Evolutionary conservation across 2,329 filamentous ascomycete species (phyloP), one percentile per base, ranked within the genome.

Genomic region (Lecanicillium sp.): DNA sequence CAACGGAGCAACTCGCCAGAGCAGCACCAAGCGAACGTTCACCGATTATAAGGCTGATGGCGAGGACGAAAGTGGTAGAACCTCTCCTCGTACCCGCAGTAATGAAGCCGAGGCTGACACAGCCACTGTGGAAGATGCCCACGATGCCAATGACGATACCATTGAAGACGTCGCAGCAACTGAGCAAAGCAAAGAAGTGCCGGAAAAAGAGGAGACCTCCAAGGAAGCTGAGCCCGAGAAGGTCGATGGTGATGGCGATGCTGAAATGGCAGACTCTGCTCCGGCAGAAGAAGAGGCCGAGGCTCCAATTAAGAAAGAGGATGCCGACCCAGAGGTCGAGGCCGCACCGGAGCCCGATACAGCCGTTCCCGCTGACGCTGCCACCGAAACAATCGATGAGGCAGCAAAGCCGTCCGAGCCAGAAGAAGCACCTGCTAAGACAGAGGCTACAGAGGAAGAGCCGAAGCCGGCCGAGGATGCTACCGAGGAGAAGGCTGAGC

Each of bases 1-100:
- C 28, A 86, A 92, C 48, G 90, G 88, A 13, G 73, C 88, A 29
- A 80, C 75, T 37, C 60, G 59, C 25, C 58, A 62, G 22, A 70
- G 65, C 20, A 68, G 64, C 19, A 65, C 61, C 40, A 67, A 68
- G 47, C 69, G 70, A 14, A 65, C 65, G 2, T 77, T 77, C 48
- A 63, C 60, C 36, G 72, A 77, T 47, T 74, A 62, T 14, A 70
- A 74, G 38, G 47, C 46, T 11, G 62, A 64, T 9, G 54, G 51
- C 40, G 58, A 63, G 4, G 50, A 52, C 3, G 63, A 69, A 14
- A 65, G 60, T 34, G 55, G 53, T 4, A 55, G 58, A 12, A 54
- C 50, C 4, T 64, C 65, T 3, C 62, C 64, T 8, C 54, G 29
- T 14, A 15, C 53, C 13, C 60, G 63, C 20, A 57, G 51, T 5